Base-by-base conservation (phyloP, 192 early-diverging fungal species). In the Jimgerdemannia lactiflua region DNA sequence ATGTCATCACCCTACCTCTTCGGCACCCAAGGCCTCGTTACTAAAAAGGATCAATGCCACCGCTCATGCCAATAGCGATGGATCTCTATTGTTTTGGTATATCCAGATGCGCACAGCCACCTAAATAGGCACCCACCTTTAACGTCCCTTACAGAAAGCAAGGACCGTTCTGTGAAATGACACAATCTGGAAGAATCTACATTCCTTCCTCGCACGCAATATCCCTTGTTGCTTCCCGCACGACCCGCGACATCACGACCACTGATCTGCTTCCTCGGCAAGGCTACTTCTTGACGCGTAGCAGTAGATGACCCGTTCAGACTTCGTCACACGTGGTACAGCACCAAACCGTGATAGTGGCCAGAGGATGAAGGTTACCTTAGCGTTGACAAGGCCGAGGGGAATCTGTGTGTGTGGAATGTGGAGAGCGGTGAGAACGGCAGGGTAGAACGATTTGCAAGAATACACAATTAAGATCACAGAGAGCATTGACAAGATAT, bases 281-380 rank as follows among this genome's bases (percentile, higher is more conserved):
- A 59, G 14, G 49, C 49, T 59, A 14, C 14, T 59, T 59, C 14
- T 59, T 14, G 49, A 59, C 8, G 49, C 49, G 67, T 7, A 19
- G 40, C 29, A 10, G 9, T 14, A 39, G 18, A 68, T 68, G 1
- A 68, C 67, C 40, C 67, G 67, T 8, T 68, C 67, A 4, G 67
- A 19, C 19, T 68, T 68, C 29, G 18, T 18, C 9, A 68, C 40
- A 2, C 67, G 67, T 3, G 71, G 71, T 18, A 90, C 81, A 59
- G 82, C 83, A 4, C 88, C 90, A 75, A 93, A 86, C 68, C 92
- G 80, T 71, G 84, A 83, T 39, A 87, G 86, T 14, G 94, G 94
- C 88, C 91, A 94, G 19, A 94, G 44, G 9, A 94, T 86, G 40
- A 78, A 75, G 3, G 84, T 77, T 6, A 89, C 92, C 42, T 84